phyloP scores from a whole-genome alignment of 176 grass and related monocot species.

The Dactylis glomerata region DNA sequence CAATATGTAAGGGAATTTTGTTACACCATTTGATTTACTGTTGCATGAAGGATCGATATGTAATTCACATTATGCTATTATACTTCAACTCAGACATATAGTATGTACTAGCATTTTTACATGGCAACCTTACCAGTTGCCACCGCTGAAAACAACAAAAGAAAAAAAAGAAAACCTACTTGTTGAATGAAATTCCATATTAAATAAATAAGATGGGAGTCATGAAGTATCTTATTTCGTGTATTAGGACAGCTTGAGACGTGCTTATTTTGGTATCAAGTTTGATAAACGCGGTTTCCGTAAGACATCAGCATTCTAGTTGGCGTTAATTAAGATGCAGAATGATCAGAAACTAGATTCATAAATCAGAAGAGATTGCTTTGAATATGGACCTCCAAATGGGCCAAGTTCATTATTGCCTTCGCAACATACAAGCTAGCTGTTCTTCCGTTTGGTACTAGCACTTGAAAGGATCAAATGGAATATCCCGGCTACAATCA shows the following conservation, averaged over 20 bases:
- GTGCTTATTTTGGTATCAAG: slow-evolving; percentile 18
- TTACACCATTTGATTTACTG: neutral
- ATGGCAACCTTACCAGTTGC: neutral
- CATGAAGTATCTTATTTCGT: neutral
- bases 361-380: neutral
- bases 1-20: neutral
- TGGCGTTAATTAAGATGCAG: slow-evolving; percentile 4
- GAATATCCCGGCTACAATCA: slow-evolving; percentile 13
- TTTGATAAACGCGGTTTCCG: slow-evolving; percentile 9
- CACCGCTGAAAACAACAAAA: neutral
- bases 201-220: neutral
- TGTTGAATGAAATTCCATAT: neutral
- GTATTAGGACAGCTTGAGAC: slow-evolving; percentile 14
- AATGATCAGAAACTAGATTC: neutral
- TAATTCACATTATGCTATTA: neutral
- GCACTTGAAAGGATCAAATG: neutral
- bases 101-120: neutral
- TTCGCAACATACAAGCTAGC: slow-evolving; percentile 9
- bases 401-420: slow-evolving; percentile 17
- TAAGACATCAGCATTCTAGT: slow-evolving; percentile 7
- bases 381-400: slow-evolving; percentile 22
- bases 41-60: neutral
- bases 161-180: neutral
- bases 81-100: neutral
- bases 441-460: slow-evolving; percentile 6